Evolutionary conservation across 2,329 filamentous ascomycete species (phyloP).

Genomic region (Colletotrichum filicis): DNA sequence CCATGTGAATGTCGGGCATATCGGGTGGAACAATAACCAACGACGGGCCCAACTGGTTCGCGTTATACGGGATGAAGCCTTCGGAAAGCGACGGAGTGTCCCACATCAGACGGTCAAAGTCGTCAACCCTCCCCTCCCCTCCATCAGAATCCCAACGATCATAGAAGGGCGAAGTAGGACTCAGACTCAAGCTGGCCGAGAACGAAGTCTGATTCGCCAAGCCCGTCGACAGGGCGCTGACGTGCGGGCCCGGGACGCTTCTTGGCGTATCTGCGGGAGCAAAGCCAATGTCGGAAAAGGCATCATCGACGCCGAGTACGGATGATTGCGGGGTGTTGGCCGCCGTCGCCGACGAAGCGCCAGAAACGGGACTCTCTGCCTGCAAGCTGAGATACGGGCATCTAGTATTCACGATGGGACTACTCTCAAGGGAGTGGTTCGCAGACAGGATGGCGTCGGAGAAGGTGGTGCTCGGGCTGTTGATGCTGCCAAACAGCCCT

Average conservation of each 20-base stretch:
- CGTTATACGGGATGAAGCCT: neutral
- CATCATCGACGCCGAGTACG: neutral
- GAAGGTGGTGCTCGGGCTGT: constrained; percentile 21
- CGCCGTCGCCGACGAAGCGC: neutral
- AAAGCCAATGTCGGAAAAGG: neutral
- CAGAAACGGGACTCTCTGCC: neutral
- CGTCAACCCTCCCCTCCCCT: neutral
- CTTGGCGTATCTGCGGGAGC: neutral
- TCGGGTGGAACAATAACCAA: constrained; percentile 21
- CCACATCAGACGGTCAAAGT: neutral
- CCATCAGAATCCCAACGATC: neutral
- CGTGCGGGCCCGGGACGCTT: neutral
- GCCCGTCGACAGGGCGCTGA: constrained; percentile 10
- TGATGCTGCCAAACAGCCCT: neutral
- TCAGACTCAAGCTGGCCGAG: neutral
- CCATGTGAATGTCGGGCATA: neutral
- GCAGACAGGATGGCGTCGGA: constrained; percentile 5
- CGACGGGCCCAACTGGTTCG: neutral
- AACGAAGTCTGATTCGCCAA: neutral
- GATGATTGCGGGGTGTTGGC: neutral
- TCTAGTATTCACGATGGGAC: neutral
- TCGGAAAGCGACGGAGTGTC: neutral
- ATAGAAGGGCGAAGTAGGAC: constrained; percentile 10
- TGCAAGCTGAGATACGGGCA: constrained; percentile 5
- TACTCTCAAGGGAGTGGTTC: constrained; percentile 9